phyloP scores from a whole-genome alignment of 73 alveolate genomes.

The Tetrahymena borealis region DNA sequence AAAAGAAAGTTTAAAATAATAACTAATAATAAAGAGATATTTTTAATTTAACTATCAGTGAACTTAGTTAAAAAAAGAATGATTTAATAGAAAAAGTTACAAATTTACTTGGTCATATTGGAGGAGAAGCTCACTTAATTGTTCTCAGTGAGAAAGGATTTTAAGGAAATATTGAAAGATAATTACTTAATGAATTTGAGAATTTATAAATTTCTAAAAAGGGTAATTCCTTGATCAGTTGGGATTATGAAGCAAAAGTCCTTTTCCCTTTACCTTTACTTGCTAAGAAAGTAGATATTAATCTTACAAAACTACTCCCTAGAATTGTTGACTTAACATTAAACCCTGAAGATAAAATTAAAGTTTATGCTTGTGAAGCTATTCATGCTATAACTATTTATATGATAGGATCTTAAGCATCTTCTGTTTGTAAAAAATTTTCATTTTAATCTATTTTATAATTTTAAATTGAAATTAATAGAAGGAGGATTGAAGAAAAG shows the following conservation, averaged over 20 bases:
- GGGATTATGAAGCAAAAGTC: constrained; percentile 76
- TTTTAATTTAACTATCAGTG: constrained; percentile 6
- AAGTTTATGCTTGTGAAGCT: constrained; percentile 85
- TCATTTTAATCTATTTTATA: background rate
- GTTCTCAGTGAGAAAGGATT: constrained; percentile 14
- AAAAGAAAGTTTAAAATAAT: background rate
- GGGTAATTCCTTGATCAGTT: constrained; percentile 51
- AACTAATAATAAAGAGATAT: background rate
- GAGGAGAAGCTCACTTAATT: constrained; percentile 32
- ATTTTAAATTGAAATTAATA: constrained; percentile 27
- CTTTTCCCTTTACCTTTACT: constrained; percentile 75
- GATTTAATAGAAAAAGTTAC: constrained; percentile 17
- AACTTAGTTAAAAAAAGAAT: background rate
- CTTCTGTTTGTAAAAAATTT: background rate
- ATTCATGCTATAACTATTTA: constrained; percentile 83
- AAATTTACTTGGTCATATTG: constrained; percentile 19
- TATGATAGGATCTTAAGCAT: constrained; percentile 85
- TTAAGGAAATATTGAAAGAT: background rate
- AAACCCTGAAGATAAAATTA: constrained; percentile 73
- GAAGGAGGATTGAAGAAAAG: constrained; percentile 49
- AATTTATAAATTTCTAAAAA: constrained; percentile 31
- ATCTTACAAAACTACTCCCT: constrained; percentile 54
- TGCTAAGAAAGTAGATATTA: constrained; percentile 63
- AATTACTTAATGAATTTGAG: background rate
- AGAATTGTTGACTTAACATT: constrained; percentile 79